Conservation (phyloP, 2,329 filamentous ascomycete species). For the Cladosporium sp. region DNA sequence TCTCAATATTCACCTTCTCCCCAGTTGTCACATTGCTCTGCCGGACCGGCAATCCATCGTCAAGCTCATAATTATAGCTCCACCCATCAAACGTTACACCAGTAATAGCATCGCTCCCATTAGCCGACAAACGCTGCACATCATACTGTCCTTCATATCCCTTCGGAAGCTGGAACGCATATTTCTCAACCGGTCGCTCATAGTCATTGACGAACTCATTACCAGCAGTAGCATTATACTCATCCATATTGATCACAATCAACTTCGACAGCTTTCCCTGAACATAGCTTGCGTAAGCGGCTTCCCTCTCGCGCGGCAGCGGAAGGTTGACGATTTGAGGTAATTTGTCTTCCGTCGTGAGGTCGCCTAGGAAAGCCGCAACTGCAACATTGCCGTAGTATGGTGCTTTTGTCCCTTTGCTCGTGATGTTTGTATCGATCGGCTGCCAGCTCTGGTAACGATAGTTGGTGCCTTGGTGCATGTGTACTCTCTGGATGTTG, state of each 20-base stretch:
- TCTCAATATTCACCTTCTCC: constrained; percentile 37
- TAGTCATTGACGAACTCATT: constrained; percentile 43
- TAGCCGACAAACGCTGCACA: constrained; percentile 53
- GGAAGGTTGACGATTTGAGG: constrained; percentile 47
- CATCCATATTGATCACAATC: constrained; percentile 55
- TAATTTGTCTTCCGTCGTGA: constrained; percentile 25
- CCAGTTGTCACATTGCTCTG: constrained; percentile 53
- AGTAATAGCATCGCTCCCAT: constrained; percentile 60
- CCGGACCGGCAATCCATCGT: constrained; percentile 50
- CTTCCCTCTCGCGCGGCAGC: constrained; percentile 38
- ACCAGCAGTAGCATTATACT: constrained; percentile 47
- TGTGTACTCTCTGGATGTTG: constrained; percentile 48
- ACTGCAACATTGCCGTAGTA: constrained; percentile 62
- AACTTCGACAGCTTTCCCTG: constrained; percentile 43
- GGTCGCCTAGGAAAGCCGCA: constrained; percentile 52
- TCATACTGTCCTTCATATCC: constrained; percentile 23
- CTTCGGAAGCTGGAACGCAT: constrained; percentile 40
- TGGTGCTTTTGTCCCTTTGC: constrained; percentile 56
- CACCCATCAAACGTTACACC: constrained; percentile 59
- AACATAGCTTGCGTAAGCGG: constrained; percentile 56
- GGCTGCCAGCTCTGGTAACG: constrained; percentile 61
- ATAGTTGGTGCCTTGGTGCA: constrained; percentile 63
- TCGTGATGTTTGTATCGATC: constrained; percentile 46
- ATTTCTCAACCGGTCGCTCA: constrained; percentile 34
- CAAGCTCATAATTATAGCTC: constrained; percentile 59